A percentile compares a stretch with the other conserved stretches of the same genome.
Conservation (phyloP, 2,329 filamentous ascomycete genomes). For the Aureobasidium sp. region DNA sequence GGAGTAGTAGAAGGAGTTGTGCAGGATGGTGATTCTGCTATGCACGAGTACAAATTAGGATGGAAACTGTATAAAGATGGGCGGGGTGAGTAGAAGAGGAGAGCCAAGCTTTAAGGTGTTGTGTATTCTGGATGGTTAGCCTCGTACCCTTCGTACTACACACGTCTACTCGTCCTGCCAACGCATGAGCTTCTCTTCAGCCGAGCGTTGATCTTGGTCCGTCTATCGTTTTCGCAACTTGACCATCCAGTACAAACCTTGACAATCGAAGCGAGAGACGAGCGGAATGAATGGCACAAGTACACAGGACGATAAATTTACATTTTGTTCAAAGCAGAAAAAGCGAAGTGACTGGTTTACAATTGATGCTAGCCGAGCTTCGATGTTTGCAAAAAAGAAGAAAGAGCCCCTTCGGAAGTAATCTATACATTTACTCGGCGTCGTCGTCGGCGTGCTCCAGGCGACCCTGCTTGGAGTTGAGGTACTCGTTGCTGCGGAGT, state of each 20-base stretch:
- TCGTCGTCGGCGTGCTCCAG: conserved; percentile 42
- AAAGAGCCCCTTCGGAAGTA: not conserved
- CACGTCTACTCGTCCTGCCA: not conserved
- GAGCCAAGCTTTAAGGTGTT: not conserved
- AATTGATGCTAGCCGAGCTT: conserved; percentile 13
- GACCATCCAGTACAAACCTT: not conserved
- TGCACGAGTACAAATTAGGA: not conserved
- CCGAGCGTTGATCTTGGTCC: not conserved
- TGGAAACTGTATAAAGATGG: not conserved
- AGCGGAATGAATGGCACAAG: not conserved
- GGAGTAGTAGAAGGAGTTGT: not conserved
- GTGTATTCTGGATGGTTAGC: not conserved
- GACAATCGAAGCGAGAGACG: not conserved
- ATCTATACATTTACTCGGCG: conserved; percentile 24
- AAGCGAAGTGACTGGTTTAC: conserved; percentile 8
- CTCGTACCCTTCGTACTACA: not conserved
- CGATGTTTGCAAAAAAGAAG: not conserved
- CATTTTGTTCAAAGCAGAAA: not conserved
- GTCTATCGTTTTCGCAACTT: not conserved
- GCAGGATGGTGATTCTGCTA: not conserved
- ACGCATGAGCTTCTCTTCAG: not conserved
- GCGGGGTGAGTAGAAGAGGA: not conserved
- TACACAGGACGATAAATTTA: not conserved
- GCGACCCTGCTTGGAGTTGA: conserved; percentile 71
- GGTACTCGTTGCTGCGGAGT: conserved; percentile 60